These are phyloP conservation scores for Delonix regia DNA, from an alignment of 306 rosid genomes.

Conservation along the genomic window DNA sequence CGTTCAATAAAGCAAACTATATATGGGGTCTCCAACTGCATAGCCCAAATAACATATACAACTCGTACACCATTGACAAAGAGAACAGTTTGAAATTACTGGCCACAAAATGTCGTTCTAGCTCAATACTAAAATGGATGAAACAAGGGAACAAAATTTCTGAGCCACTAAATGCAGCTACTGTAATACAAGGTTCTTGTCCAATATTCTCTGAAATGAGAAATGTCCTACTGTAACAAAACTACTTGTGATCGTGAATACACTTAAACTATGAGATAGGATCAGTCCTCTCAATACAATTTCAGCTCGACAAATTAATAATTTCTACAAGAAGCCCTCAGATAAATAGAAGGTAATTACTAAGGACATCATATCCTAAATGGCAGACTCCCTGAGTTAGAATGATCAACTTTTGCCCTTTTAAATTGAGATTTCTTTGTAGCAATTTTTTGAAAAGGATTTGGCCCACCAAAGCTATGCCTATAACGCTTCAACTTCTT, in stretches of 20 bases:
- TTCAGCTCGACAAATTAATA: slow-evolving; percentile 36
- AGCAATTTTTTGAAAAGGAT: slow-evolving; percentile 78
- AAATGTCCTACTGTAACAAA: slow-evolving; percentile 20
- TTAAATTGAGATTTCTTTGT: slow-evolving; percentile 49
- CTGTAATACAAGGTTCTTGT: slow-evolving; percentile 32
- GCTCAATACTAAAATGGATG: background rate
- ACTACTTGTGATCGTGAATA: slow-evolving; percentile 15
- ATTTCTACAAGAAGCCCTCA: slow-evolving; percentile 35
- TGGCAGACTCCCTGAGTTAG: slow-evolving; percentile 63
- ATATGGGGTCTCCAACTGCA: too few species aligned
- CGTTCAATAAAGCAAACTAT: too few species aligned
- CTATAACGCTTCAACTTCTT: slow-evolving; percentile 66
- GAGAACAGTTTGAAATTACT: background rate
- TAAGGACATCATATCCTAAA: slow-evolving; percentile 63
- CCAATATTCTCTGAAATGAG: slow-evolving; percentile 23
- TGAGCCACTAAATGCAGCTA: slow-evolving; percentile 22
- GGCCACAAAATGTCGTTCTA: background rate
- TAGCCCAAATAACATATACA: background rate
- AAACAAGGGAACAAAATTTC: slow-evolving; percentile 41
- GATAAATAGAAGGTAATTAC: background rate
- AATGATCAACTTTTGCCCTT: slow-evolving; percentile 51
- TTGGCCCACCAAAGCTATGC: slow-evolving; percentile 57
- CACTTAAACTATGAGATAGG: slow-evolving; percentile 27
- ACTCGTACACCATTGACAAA: background rate
- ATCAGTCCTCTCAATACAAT: slow-evolving; percentile 38